Conservation (phyloP, 768 basidiomycete genomes). For the Leucocoprinus leucothites region DNA sequence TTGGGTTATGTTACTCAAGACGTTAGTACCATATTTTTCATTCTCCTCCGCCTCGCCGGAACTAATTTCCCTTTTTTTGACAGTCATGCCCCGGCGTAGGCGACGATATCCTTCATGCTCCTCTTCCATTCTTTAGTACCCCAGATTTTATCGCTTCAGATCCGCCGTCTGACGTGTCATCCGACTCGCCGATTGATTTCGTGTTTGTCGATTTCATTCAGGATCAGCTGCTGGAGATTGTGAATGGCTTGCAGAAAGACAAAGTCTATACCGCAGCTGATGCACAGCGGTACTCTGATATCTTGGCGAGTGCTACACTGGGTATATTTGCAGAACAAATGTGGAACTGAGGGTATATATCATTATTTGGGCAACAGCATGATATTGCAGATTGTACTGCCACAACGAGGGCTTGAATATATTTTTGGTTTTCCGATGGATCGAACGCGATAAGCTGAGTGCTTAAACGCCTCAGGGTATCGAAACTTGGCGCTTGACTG, state of each 20-base stretch:
- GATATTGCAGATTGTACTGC: too few relatives aligned
- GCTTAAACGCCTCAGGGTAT: too few relatives aligned
- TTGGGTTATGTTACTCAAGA: slow-evolving; percentile 76
- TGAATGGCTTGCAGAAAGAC: slow-evolving; percentile 53
- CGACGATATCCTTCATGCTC: slow-evolving; percentile 66
- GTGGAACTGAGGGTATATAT: slow-evolving; percentile 33
- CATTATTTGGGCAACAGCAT: background rate
- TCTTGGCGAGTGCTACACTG: slow-evolving; percentile 48
- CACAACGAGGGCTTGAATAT: too few relatives aligned
- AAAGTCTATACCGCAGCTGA: slow-evolving; percentile 51
- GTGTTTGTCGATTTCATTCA: slow-evolving; percentile 75
- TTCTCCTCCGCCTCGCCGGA: background rate
- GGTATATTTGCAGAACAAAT: slow-evolving; percentile 52
- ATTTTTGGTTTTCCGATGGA: too few relatives aligned
- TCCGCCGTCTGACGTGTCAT: slow-evolving; percentile 42
- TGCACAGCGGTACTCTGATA: slow-evolving; percentile 49
- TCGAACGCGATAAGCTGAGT: too few relatives aligned
- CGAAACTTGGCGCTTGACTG: too few relatives aligned
- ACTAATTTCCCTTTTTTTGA: slow-evolving; percentile 18
- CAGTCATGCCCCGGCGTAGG: slow-evolving; percentile 69
- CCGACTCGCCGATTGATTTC: slow-evolving; percentile 59
- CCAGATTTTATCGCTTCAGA: slow-evolving; percentile 61
- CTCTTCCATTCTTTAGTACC: slow-evolving; percentile 50
- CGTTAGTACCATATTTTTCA: slow-evolving; percentile 31
- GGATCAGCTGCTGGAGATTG: slow-evolving; percentile 41